A percentile compares a stretch with the other conserved stretches of the same genome.
Conservation (phyloP, 208 protist species). For the Acanthamoeba royreba region DNA sequence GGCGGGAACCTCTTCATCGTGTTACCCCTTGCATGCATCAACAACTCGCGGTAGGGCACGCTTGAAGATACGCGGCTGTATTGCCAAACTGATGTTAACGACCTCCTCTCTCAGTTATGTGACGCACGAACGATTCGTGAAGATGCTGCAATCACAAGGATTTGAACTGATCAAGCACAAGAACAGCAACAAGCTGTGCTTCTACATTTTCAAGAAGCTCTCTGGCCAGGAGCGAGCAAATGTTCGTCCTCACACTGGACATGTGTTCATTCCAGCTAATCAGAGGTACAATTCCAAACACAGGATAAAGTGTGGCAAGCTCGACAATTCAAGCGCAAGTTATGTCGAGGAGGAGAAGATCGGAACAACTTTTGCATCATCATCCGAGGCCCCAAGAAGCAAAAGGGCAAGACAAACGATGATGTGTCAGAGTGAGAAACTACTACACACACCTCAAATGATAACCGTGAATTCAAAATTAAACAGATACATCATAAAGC, state of each 20-base stretch:
- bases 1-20: conserved; percentile 46
- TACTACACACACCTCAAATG: no score
- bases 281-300: no score
- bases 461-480: no score
- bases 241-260: no score
- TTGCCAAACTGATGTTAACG: no score
- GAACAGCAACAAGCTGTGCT: conserved; percentile 35
- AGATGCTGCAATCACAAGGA: conserved; percentile 8
- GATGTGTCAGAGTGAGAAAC: no score
- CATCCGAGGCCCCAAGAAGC: background rate
- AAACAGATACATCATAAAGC: no score
- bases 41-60: conserved; percentile 31
- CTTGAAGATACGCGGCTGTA: background rate
- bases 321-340: background rate
- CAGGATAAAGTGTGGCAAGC: background rate
- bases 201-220: background rate
- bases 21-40: conserved; percentile 28
- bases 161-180: conserved; percentile 7
- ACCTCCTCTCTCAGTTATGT: no score
- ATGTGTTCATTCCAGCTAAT: no score
- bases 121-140: conserved; percentile 9
- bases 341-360: background rate
- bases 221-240: background rate
- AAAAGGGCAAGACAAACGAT: no score
- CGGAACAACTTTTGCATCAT: conserved; percentile 44